Evolutionary conservation across 2,329 filamentous ascomycete species (phyloP).

Genomic region (Nemania sp.): DNA sequence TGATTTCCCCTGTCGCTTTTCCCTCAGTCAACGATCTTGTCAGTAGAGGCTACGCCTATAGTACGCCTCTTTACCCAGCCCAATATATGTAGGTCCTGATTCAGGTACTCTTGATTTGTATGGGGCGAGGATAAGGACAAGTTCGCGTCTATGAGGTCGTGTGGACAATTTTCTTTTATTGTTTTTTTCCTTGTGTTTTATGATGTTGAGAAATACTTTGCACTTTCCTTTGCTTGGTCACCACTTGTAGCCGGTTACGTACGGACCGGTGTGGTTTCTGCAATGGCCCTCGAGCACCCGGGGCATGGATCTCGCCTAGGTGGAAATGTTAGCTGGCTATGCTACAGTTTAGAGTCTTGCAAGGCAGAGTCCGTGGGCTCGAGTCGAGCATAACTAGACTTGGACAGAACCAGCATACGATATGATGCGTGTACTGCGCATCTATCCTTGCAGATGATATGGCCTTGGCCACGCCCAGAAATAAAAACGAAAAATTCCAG

Average conservation of each 20-base stretch:
- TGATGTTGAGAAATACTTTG: constrained; percentile 48
- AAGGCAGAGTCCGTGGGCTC: constrained; percentile 24
- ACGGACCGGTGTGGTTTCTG: constrained; percentile 28
- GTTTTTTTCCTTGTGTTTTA: constrained; percentile 48
- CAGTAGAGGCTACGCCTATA: constrained; percentile 46
- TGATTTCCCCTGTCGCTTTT: constrained; percentile 47
- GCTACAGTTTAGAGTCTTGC: constrained; percentile 32
- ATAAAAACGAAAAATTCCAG: constrained; percentile 46
- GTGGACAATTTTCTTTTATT: constrained; percentile 46
- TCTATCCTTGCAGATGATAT: constrained; percentile 42
- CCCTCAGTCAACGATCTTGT: constrained; percentile 43
- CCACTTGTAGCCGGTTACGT: constrained; percentile 37
- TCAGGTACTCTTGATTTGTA: constrained; percentile 43
- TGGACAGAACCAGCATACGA: constrained; percentile 35
- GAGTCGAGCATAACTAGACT: constrained; percentile 32
- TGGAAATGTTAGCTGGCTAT: constrained; percentile 30
- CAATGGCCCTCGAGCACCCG: constrained; percentile 27
- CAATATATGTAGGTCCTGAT: constrained; percentile 45
- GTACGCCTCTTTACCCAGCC: constrained; percentile 47
- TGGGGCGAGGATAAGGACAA: constrained; percentile 44
- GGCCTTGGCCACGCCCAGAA: constrained; percentile 44
- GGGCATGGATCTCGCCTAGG: constrained; percentile 33
- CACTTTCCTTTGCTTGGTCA: constrained; percentile 49
- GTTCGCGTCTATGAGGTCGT: constrained; percentile 45
- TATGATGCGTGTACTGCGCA: constrained; percentile 33